Percentiles rank a stretch among this genome's conserved stretches.
Evolutionary conservation across 78 protist species (phyloP).

Genomic region (Dictyostelium firmibasis): DNA sequence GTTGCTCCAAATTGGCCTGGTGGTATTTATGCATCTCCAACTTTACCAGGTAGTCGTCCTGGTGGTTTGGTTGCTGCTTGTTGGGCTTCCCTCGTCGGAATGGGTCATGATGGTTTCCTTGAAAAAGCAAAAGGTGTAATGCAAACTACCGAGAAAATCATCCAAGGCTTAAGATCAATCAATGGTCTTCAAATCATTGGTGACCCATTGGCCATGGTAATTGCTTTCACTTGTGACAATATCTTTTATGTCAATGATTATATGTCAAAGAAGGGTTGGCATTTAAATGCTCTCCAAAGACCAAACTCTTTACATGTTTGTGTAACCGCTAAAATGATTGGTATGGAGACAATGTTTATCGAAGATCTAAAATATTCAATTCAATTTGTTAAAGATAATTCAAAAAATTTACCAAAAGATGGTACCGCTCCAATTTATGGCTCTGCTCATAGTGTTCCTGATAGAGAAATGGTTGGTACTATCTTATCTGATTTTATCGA

Average conservation of each 20-base stretch:
- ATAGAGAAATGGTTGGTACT: constrained; percentile 65
- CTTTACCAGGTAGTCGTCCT: constrained; percentile 91
- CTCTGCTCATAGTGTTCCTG: constrained; percentile 70
- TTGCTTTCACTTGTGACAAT: constrained; percentile 59
- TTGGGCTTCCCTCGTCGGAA: constrained; percentile 92
- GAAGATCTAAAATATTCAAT: constrained; percentile 43
- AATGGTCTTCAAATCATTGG: constrained; percentile 42
- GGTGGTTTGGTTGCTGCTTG: constrained; percentile 92
- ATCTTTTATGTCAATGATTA: constrained; percentile 71
- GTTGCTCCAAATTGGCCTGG: constrained; percentile 74
- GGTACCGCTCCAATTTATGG: constrained; percentile 80
- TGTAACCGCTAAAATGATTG: constrained; percentile 77
- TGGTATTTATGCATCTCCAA: constrained; percentile 93
- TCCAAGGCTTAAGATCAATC: constrained; percentile 30
- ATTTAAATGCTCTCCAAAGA: constrained; percentile 71
- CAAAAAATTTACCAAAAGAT: constrained; percentile 46
- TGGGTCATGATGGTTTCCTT: constrained; percentile 88
- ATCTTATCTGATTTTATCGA: constrained; percentile 70
- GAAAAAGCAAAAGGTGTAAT: constrained; percentile 22
- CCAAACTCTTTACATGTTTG: constrained; percentile 76
- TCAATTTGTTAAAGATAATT: not conserved
- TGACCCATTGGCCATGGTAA: constrained; percentile 63
- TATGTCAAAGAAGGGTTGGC: constrained; percentile 80
- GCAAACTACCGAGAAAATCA: constrained; percentile 54
- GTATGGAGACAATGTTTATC: constrained; percentile 57